These are phyloP conservation scores for Arthrinium phaeospermum DNA, from an alignment of 2,329 filamentous ascomycete species.

Conservation along the genomic window DNA sequence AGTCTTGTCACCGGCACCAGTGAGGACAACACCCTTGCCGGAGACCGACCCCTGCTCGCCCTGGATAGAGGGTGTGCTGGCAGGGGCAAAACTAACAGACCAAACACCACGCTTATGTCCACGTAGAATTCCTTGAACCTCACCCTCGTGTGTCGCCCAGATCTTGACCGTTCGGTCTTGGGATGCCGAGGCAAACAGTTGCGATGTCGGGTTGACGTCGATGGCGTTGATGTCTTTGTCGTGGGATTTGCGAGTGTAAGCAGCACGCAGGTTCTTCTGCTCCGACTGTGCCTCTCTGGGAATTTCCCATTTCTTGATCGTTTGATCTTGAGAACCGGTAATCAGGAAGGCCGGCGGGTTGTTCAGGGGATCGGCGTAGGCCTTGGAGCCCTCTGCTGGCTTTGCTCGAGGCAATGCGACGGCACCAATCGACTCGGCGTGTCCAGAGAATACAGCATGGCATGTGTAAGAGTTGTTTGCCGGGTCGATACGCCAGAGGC, in stretches of 20 bases:
- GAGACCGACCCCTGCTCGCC: constrained; percentile 75
- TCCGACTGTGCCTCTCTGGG: constrained; percentile 56
- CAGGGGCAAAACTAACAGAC: constrained; percentile 89
- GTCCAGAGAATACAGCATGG: constrained; percentile 83
- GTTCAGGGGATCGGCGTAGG: constrained; percentile 74
- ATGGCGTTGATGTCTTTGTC: constrained; percentile 99
- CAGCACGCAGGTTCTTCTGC: constrained; percentile 66
- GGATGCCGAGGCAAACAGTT: constrained; percentile 93
- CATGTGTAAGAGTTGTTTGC: constrained; percentile 77
- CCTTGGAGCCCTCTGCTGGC: constrained; percentile 72
- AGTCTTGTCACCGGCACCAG: constrained; percentile 94
- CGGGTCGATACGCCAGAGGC: constrained; percentile 86
- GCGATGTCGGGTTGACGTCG: constrained; percentile 74
- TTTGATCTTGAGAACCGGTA: constrained; percentile 94
- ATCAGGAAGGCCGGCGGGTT: constrained; percentile 85
- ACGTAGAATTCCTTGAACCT: constrained; percentile 86
- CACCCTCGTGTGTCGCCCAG: constrained; percentile 88
- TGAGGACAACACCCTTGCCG: constrained; percentile 82
- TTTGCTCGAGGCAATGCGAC: constrained; percentile 78
- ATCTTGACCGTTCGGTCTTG: constrained; percentile 98
- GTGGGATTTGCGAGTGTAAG: constrained; percentile 92
- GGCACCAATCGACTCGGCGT: constrained; percentile 91
- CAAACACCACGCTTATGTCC: constrained; percentile 96
- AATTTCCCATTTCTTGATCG: constrained; percentile 92
- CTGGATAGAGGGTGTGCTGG: constrained; percentile 74